Evolutionary conservation across 805 yeast species (phyloP), one percentile per base, ranked within the genome.

Genomic region (Blastobotrys mokoenaii): DNA sequence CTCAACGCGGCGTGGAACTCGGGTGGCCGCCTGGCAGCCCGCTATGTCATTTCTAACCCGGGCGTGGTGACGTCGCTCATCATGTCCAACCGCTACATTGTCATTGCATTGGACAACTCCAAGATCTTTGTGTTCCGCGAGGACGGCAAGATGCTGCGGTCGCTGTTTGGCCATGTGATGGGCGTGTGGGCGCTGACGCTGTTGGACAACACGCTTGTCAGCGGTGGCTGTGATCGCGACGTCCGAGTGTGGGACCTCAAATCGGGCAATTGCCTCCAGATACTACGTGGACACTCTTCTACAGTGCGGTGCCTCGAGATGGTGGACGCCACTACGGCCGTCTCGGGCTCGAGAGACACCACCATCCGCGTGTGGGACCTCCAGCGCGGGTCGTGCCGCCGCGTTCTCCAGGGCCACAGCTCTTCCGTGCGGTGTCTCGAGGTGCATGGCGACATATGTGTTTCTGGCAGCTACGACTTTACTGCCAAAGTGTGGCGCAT

Each of bases 121-220:
- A 57, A 67, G 17, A 58, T 74, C 31, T 68, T 67, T 43, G 67
- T 71, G 20, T 66, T 72, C 52, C 53, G 62, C 32, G 58, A 56
- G 41, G 67, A 62, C 48, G 72, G 73, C 31, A 52, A 60, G 39
- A 56, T 67, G 41, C 55, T 89, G n/a, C 72, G 96, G 51, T 88
- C 97, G 0, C 95, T 90, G 59, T 87, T 86, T 66, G 98, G 98
- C 3, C 98, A 93, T 62, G 87, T 93, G 43, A 96, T 88, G 72
- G 98, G 97, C 35, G 96, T 93, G 11, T 90, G 97, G 97, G 89
- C 95, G 27, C 82, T 93, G 49, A 83, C 89, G 37, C 86, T 96
- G 1, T 87, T 82, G 66, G 96, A 95, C 37, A 79, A 88, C 58
- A 82, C 90, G 56, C 75, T 90, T 52, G 96, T 90, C 16, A 81